Percentiles rank a stretch among this genome's conserved stretches.
phyloP scores from a whole-genome alignment of 257 asterid genomes.

The Oldenlandia corymbosa region DNA sequence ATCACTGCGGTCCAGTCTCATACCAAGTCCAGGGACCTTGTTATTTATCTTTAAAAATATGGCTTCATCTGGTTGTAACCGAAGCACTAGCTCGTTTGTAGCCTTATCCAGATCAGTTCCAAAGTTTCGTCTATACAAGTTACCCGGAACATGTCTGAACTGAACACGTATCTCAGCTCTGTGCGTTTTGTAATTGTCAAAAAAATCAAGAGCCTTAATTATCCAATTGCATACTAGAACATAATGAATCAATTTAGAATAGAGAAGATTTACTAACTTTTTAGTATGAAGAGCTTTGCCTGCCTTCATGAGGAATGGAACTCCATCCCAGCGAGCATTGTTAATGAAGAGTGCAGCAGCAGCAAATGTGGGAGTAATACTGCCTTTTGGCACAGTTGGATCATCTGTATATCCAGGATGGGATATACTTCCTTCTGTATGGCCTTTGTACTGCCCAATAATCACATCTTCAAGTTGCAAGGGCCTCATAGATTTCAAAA shows the following conservation, averaged over 20 bases:
- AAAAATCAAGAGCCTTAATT: background rate
- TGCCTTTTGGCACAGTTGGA: conserved; percentile 82
- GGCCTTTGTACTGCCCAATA: conserved; percentile 84
- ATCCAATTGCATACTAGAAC: background rate
- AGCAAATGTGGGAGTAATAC: conserved; percentile 93
- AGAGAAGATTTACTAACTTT: conserved; percentile 49
- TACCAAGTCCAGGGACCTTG: conserved; percentile 93
- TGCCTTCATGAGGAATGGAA: conserved; percentile 95
- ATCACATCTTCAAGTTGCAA: conserved; percentile 59
- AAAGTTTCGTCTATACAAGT: conserved; percentile 56
- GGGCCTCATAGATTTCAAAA: conserved; percentile 85
- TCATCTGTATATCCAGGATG: conserved; percentile 85
- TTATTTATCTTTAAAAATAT: conserved; percentile 82
- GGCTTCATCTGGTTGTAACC: conserved; percentile 95
- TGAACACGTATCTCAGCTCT: conserved; percentile 95
- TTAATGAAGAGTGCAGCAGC: conserved; percentile 95
- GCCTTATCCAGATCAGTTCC: conserved; percentile 83
- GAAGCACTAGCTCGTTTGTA: conserved; percentile 91
- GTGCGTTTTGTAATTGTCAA: conserved; percentile 11
- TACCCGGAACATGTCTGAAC: conserved; percentile 93
- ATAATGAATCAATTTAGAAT: too few relatives aligned
- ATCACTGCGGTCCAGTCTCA: conserved; percentile 84
- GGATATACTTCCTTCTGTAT: conserved; percentile 54
- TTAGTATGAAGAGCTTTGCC: conserved; percentile 85
- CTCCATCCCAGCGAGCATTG: conserved; percentile 97